Evolutionary conservation across 495 filamentous ascomycete genomes (phyloP).

Genomic region (Podospora comata): DNA sequence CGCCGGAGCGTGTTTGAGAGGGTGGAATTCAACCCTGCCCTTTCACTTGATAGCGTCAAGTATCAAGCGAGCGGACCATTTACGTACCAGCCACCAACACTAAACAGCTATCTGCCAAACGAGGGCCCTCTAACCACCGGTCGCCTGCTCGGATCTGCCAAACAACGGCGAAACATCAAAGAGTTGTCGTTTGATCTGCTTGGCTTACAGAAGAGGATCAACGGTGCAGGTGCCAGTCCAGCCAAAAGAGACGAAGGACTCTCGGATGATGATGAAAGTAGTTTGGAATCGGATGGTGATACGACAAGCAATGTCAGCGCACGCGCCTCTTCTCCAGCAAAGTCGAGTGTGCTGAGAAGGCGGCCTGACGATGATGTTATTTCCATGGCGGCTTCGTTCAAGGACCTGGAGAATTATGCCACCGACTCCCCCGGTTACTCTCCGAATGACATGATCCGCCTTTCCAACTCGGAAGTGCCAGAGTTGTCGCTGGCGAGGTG

Average conservation of each 20-base stretch:
- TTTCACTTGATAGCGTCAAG: slow-evolving; percentile 49
- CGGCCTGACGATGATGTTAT: slow-evolving; percentile 45
- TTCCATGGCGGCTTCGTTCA: slow-evolving; percentile 48
- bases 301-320: slow-evolving; percentile 46
- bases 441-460: slow-evolving; percentile 39
- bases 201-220: slow-evolving; percentile 28
- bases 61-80: slow-evolving; percentile 51
- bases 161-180: slow-evolving; percentile 36
- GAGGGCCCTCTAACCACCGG: slow-evolving; percentile 39
- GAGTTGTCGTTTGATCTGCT: slow-evolving; percentile 37
- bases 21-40: slow-evolving; percentile 48
- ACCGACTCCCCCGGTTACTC: slow-evolving; percentile 36
- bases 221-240: slow-evolving; percentile 26
- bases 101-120: slow-evolving; percentile 14
- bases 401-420: slow-evolving; percentile 42
- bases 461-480: slow-evolving; percentile 38
- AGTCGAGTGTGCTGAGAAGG: slow-evolving; percentile 38
- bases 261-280: slow-evolving; percentile 47
- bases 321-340: slow-evolving; percentile 43
- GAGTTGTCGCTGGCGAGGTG: slow-evolving; percentile 48
- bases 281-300: slow-evolving; percentile 49
- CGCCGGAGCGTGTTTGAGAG: slow-evolving; percentile 46
- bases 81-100: slow-evolving; percentile 34
- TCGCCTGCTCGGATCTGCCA: slow-evolving; percentile 38
- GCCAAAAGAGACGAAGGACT: slow-evolving; percentile 34